Evolutionary conservation across 2,329 filamentous ascomycete species (phyloP).

Genomic region (Coccinonectria pachysandricola): DNA sequence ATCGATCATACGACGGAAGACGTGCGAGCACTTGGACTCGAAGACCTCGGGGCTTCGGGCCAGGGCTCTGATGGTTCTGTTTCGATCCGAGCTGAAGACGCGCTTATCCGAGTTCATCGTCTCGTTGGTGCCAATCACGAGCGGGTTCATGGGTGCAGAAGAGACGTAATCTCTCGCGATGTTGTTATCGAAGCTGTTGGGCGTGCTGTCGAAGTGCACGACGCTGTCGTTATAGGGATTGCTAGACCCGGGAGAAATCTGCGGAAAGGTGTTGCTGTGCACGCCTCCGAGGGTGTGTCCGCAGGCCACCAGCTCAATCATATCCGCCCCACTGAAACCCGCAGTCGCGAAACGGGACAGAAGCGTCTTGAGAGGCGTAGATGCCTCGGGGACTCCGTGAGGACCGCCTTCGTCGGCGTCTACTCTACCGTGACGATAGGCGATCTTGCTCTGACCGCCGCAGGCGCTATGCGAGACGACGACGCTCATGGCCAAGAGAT

Average conservation of each 20-base stretch:
- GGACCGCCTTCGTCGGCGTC: slow-evolving; percentile 22
- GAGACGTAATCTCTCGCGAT: slow-evolving; percentile 34
- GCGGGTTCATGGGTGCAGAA: slow-evolving; percentile 30
- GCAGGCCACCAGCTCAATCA: slow-evolving; percentile 27
- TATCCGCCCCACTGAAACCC: slow-evolving; percentile 23
- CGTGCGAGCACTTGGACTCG: slow-evolving; percentile 19
- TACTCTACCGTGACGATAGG: slow-evolving; percentile 20
- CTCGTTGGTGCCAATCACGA: slow-evolving; percentile 29
- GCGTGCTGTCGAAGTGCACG: slow-evolving; percentile 25
- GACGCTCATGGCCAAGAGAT: slow-evolving; percentile 23
- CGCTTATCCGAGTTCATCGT: slow-evolving; percentile 30
- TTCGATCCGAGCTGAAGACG: slow-evolving; percentile 33
- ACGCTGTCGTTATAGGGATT: slow-evolving; percentile 17
- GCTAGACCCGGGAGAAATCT: slow-evolving; percentile 20
- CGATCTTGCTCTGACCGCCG: slow-evolving; percentile 12
- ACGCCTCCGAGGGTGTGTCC: slow-evolving; percentile 31
- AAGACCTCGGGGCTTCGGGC: slow-evolving; percentile 25
- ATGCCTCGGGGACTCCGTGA: slow-evolving; percentile 22
- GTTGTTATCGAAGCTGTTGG: slow-evolving; percentile 31
- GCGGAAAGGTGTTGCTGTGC: slow-evolving; percentile 31
- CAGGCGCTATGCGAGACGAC: slow-evolving; percentile 32
- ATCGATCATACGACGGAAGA: slow-evolving; percentile 27
- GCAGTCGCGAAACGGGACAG: slow-evolving; percentile 19
- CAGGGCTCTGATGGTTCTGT: slow-evolving; percentile 32
- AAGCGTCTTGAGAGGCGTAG: slow-evolving; percentile 17